phyloP scores from a whole-genome alignment of 2,329 filamentous ascomycete species.

The Blastomyces parvus region DNA sequence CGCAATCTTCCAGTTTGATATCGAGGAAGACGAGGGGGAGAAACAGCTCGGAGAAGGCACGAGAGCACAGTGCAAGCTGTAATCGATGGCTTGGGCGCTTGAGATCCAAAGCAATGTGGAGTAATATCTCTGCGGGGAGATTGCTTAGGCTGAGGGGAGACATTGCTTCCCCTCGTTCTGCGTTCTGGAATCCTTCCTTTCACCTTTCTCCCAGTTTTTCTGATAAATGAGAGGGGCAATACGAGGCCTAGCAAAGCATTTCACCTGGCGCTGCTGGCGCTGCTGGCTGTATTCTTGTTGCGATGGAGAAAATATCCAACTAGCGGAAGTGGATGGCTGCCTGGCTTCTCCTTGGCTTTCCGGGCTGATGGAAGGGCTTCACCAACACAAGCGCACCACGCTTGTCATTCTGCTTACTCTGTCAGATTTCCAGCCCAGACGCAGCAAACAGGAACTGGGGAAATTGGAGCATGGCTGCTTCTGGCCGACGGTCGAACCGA shows the following conservation, averaged over 20 bases:
- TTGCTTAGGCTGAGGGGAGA: neutral
- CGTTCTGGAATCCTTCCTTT: neutral
- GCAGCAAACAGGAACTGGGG: neutral
- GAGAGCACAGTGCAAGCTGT: conserved; percentile 9
- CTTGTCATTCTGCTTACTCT: neutral
- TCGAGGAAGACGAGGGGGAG: conserved; percentile 5
- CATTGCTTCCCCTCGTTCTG: neutral
- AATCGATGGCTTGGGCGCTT: neutral
- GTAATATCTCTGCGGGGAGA: conserved; percentile 9
- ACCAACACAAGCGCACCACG: neutral
- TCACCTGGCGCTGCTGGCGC: too few species aligned
- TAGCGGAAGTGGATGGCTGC: neutral
- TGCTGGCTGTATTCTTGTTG: too few species aligned
- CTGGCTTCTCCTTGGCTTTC: neutral
- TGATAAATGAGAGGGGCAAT: neutral
- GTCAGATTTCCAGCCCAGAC: too few species aligned
- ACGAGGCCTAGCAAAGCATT: neutral
- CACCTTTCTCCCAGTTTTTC: neutral
- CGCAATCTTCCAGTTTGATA: neutral
- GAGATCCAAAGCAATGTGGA: conserved; percentile 4
- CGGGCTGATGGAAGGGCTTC: neutral
- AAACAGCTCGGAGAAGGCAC: conserved; percentile 7
- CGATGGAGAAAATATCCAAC: neutral
- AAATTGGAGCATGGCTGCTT: neutral
- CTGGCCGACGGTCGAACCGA: neutral